Evolutionary conservation across 2,329 filamentous ascomycete species (phyloP).

Genomic region (Phialemoniopsis sp.): DNA sequence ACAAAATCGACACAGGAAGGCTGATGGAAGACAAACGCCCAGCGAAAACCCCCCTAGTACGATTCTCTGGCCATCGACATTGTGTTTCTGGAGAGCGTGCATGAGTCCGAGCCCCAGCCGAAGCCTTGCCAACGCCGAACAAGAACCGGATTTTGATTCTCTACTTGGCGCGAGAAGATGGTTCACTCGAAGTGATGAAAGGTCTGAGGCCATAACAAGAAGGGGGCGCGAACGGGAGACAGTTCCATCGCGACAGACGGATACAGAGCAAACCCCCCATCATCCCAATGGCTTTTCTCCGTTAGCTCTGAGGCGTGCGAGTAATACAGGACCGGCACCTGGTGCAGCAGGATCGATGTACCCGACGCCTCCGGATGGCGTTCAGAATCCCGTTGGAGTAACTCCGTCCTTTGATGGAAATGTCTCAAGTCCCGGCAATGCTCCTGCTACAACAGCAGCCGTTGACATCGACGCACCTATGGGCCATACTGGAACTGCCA

Average conservation of each 20-base stretch:
- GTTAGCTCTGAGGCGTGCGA: slow-evolving; percentile 43
- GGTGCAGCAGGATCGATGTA: slow-evolving; percentile 53
- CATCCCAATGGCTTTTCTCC: slow-evolving; percentile 48
- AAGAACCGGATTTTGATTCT: slow-evolving; percentile 35
- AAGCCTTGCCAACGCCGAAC: too few relatives aligned
- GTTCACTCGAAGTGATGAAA: slow-evolving; percentile 37
- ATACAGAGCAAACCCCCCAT: slow-evolving; percentile 34
- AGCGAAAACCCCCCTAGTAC: slow-evolving; percentile 27
- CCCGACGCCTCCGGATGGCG: slow-evolving; percentile 66
- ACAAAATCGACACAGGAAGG: slow-evolving; percentile 35
- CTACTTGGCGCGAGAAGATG: slow-evolving; percentile 43
- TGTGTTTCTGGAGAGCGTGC: slow-evolving; percentile 43
- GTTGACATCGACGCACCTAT: slow-evolving; percentile 32
- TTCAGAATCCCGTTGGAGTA: slow-evolving; percentile 48
- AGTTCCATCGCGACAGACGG: slow-evolving; percentile 32
- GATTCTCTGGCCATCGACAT: slow-evolving; percentile 49
- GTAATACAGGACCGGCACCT: slow-evolving; percentile 31
- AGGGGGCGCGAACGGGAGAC: slow-evolving; percentile 48
- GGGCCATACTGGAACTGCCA: slow-evolving; percentile 15
- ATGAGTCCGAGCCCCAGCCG: slow-evolving; percentile 12
- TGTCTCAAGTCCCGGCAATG: slow-evolving; percentile 51
- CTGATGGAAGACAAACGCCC: slow-evolving; percentile 35
- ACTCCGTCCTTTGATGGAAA: slow-evolving; percentile 54
- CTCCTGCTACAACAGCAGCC: slow-evolving; percentile 18
- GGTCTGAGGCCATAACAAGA: slow-evolving; percentile 41